These are phyloP conservation scores for Thalia dealbata DNA, from an alignment of 176 grass and related monocot species.

Conservation along the genomic window DNA sequence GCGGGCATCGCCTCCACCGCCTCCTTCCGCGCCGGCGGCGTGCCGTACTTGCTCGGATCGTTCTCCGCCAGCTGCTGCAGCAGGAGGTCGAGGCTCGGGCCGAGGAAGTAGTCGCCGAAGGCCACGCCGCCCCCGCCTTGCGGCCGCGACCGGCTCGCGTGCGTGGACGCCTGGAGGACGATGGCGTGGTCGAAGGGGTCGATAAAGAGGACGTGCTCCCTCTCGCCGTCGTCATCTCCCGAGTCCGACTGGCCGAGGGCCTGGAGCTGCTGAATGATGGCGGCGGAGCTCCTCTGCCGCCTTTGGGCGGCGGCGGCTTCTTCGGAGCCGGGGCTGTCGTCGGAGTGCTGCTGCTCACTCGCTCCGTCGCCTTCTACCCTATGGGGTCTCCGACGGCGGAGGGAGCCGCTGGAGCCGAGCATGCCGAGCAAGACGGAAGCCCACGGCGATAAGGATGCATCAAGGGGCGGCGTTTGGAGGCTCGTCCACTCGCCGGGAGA, in stretches of 20 bases:
- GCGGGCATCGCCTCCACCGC: conserved; percentile 59
- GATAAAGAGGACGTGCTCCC: conserved; percentile 34
- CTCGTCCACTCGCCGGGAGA: conserved; percentile 27
- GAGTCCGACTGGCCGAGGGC: conserved; percentile 30
- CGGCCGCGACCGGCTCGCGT: conserved; percentile 31
- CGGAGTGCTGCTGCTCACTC: conserved; percentile 8
- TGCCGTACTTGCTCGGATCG: conserved; percentile 57
- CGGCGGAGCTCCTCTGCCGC: conserved; percentile 32
- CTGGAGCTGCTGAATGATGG: conserved; percentile 50
- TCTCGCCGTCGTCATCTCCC: conserved; percentile 7
- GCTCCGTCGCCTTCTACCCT: conserved; percentile 33
- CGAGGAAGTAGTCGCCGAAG: conserved; percentile 78
- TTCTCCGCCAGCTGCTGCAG: conserved; percentile 78
- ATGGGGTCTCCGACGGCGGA: conserved; percentile 3
- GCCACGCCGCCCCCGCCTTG: conserved; percentile 32
- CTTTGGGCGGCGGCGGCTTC: conserved; percentile 32
- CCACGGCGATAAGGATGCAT: conserved; percentile 39
- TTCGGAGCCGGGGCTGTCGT: conserved; percentile 47
- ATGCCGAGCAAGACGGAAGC: conserved; percentile 48
- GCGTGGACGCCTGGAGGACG: conserved; percentile 61
- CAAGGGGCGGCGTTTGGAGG: conserved; percentile 8
- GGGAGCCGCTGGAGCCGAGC: conserved; percentile 20
- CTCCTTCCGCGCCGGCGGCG: conserved; percentile 71
- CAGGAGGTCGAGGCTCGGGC: conserved; percentile 68
- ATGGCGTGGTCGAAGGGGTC: conserved; percentile 66